Conservation (phyloP, 768 basidiomycete genomes). For the Pleurotus platypus region DNA sequence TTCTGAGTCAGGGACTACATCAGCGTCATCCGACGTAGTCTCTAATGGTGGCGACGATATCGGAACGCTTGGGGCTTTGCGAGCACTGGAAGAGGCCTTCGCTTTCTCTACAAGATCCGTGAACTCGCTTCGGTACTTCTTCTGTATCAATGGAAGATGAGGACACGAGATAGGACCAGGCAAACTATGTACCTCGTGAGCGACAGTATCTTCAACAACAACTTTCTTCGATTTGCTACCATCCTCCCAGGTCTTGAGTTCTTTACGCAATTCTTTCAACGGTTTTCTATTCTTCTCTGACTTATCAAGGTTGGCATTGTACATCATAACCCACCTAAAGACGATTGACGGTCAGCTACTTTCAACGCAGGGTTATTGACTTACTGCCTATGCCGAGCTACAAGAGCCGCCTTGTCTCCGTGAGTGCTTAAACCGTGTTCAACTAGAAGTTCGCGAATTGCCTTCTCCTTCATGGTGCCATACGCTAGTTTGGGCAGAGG, state of each 20-base stretch:
- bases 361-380: conserved; percentile 8
- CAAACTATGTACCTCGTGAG: conserved; percentile 32
- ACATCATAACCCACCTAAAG: conserved; percentile 63
- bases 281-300: conserved; percentile 40
- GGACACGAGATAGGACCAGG: neutral
- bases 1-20: neutral
- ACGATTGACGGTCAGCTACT: neutral
- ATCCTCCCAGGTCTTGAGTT: conserved; percentile 60
- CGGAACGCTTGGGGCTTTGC: neutral
- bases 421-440: conserved; percentile 45
- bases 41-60: neutral
- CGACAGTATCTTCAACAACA: conserved; percentile 31
- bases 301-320: conserved; percentile 70
- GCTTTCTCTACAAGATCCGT: conserved; percentile 28
- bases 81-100: neutral
- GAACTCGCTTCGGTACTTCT: conserved; percentile 36
- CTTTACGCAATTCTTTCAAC: conserved; percentile 41
- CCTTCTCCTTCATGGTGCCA: conserved; percentile 56
- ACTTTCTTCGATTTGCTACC: conserved; percentile 38
- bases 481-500: conserved; percentile 67
- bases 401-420: conserved; percentile 50
- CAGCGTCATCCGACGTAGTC: neutral
- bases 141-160: conserved; percentile 19
- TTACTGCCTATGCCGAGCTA: conserved; percentile 60
- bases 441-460: conserved; percentile 51